Conservation (phyloP, 2,329 filamentous ascomycete genomes). For the Juglanconis oblonga region DNA sequence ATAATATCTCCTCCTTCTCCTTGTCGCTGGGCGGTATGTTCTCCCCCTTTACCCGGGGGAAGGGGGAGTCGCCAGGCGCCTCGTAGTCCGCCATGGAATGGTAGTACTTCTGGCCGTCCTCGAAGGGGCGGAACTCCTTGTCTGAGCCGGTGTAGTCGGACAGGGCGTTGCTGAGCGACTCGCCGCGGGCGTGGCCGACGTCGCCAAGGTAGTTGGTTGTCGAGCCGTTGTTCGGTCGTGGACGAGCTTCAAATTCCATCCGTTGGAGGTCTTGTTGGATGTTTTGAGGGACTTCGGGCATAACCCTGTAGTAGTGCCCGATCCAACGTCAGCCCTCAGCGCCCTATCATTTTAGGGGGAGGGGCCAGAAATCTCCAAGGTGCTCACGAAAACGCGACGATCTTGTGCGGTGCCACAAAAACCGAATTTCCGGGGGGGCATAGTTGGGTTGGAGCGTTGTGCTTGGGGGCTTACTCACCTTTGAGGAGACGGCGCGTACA, state of each 20-base stretch:
- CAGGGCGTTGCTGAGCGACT: slow-evolving; percentile 40
- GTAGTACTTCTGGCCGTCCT: slow-evolving; percentile 35
- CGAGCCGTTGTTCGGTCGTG: slow-evolving; percentile 30
- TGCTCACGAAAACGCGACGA: slow-evolving; percentile 7
- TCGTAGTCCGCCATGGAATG: slow-evolving; percentile 43
- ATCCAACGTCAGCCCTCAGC: slow-evolving; percentile 36
- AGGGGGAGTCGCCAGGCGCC: slow-evolving; percentile 82
- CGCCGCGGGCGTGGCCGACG: slow-evolving; percentile 37
- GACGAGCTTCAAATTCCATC: slow-evolving; percentile 74
- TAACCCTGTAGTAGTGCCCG: slow-evolving; percentile 61
- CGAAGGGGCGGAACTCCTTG: slow-evolving; percentile 40
- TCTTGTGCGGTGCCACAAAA: slow-evolving; percentile 11
- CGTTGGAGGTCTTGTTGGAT: slow-evolving; percentile 93
- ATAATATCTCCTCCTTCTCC: slow-evolving; percentile 86
- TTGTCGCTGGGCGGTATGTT: slow-evolving; percentile 93
- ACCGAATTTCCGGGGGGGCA: slow-evolving; percentile 8
- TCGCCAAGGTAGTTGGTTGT: slow-evolving; percentile 26
- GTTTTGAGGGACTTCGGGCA: slow-evolving; percentile 92
- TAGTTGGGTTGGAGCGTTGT: slow-evolving; percentile 6
- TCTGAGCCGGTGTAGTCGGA: slow-evolving; percentile 26
- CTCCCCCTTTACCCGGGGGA: slow-evolving; percentile 80
- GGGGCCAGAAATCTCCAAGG: neutral
- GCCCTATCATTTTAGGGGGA: slow-evolving; percentile 14
- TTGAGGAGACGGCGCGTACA: slow-evolving; percentile 56
- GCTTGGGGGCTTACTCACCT: slow-evolving; percentile 39